phyloP scores from a whole-genome alignment of 257 asterid genomes.

The Pogostemon cablin region DNA sequence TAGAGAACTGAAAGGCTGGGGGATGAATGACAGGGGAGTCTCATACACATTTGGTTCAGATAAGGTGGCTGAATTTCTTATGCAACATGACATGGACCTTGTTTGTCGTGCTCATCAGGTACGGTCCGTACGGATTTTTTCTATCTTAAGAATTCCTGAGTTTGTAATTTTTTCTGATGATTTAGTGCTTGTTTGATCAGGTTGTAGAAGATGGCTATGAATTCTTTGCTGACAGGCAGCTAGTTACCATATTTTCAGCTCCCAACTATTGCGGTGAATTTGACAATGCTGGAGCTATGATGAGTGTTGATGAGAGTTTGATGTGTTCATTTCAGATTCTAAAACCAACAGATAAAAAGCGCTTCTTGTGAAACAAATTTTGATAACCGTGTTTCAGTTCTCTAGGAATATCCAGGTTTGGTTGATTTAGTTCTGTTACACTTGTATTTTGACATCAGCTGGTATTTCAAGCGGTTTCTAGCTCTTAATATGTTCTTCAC shows the following conservation, averaged over 20 bases:
- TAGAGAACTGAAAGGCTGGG: slow-evolving; percentile 64
- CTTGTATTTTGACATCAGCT: not conserved
- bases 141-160: not conserved
- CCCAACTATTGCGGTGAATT: slow-evolving; percentile 58
- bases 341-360: slow-evolving; percentile 51
- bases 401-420: slow-evolving; percentile 33
- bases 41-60: slow-evolving; percentile 55
- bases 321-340: slow-evolving; percentile 58
- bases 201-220: slow-evolving; percentile 61
- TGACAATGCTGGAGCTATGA: slow-evolving; percentile 59
- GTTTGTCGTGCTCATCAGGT: slow-evolving; percentile 67
- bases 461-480: slow-evolving; percentile 12
- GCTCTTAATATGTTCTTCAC: not conserved
- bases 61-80: slow-evolving; percentile 58
- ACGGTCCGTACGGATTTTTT: not conserved
- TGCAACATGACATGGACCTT: slow-evolving; percentile 61
- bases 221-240: slow-evolving; percentile 51
- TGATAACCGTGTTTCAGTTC: slow-evolving; percentile 16
- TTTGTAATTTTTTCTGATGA: slow-evolving; percentile 24
- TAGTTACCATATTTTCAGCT: slow-evolving; percentile 55
- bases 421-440: slow-evolving; percentile 13
- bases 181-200: slow-evolving; percentile 34
- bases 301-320: slow-evolving; percentile 60
- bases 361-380: slow-evolving; percentile 43
- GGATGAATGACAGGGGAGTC: slow-evolving; percentile 61